A percentile compares a stretch with the other conserved stretches of the same genome.
phyloP scores from a whole-genome alignment of 2,329 filamentous ascomycete species.

The Plenodomus biglobosus region DNA sequence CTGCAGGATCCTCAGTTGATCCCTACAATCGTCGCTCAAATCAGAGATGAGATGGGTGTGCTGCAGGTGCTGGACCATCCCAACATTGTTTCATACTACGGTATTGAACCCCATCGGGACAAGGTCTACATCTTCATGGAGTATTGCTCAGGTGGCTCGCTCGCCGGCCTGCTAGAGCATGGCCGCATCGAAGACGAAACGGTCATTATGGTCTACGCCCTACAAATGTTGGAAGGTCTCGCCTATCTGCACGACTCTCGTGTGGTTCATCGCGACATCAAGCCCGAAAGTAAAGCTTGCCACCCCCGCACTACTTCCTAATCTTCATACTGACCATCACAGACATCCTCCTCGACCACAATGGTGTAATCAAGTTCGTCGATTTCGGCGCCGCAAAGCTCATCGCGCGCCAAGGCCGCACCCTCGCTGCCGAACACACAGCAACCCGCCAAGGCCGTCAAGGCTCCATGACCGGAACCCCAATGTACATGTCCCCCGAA shows the following conservation, averaged over 20 bases:
- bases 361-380: constrained; percentile 98
- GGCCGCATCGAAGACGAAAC: constrained; percentile 97
- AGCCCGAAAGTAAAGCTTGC: constrained; percentile 82
- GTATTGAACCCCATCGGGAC: constrained; percentile 96
- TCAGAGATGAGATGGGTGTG: constrained; percentile 95
- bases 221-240: constrained; percentile 91
- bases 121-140: constrained; percentile 99
- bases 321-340: neutral
- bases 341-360: constrained; percentile 96
- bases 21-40: constrained; percentile 88
- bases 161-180: constrained; percentile 87
- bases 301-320: neutral
- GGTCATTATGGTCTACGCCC: constrained; percentile 92
- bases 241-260: constrained; percentile 89
- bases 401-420: constrained; percentile 90
- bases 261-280: constrained; percentile 96
- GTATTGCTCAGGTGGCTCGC: constrained; percentile 92
- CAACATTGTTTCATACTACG: constrained; percentile 96
- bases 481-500: constrained; percentile 99
- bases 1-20: constrained; percentile 96
- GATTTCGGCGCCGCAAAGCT: constrained; percentile 98
- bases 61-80: constrained; percentile 94
- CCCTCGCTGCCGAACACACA: constrained; percentile 67
- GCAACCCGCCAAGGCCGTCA: constrained; percentile 58
- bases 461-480: constrained; percentile 94